These are phyloP conservation scores for Apiospora arundinis DNA, from an alignment of 2,329 filamentous ascomycete species.

Conservation along the genomic window DNA sequence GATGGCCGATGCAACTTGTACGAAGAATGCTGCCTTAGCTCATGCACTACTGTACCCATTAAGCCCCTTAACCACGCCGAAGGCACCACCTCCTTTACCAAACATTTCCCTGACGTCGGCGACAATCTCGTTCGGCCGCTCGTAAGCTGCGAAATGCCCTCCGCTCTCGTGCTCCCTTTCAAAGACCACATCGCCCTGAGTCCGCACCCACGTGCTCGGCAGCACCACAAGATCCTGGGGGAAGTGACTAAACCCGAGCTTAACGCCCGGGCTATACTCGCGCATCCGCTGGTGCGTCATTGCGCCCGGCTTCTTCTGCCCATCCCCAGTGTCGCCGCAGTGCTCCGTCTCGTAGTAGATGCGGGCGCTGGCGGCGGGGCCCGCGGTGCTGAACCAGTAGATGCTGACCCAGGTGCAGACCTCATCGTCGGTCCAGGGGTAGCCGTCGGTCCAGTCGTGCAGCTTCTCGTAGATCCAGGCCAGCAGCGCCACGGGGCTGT, in stretches of 20 bases:
- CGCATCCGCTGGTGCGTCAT: conserved; percentile 25
- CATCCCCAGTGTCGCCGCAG: conserved; percentile 33
- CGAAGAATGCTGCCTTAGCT: background rate
- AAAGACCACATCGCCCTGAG: conserved; percentile 66
- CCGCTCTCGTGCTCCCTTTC: conserved; percentile 56
- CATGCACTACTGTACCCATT: conserved; percentile 32
- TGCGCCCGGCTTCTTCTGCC: conserved; percentile 29
- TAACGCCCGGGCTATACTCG: conserved; percentile 44
- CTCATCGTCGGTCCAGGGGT: conserved; percentile 78
- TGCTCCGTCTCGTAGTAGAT: conserved; percentile 76
- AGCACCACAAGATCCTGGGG: conserved; percentile 62
- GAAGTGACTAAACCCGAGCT: conserved; percentile 57
- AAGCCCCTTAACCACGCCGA: conserved; percentile 39
- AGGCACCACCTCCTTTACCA: conserved; percentile 55
- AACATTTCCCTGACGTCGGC: conserved; percentile 65
- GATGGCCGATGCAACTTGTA: background rate
- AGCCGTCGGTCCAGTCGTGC: conserved; percentile 75
- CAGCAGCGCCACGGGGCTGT: conserved; percentile 73
- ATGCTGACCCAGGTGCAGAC: conserved; percentile 77
- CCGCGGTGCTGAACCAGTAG: conserved; percentile 74
- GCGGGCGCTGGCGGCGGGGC: conserved; percentile 67
- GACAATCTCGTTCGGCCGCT: conserved; percentile 59
- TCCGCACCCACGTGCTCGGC: conserved; percentile 62
- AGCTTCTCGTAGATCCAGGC: conserved; percentile 86
- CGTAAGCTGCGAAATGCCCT: conserved; percentile 68